Evolutionary conservation across 768 basidiomycete genomes (phyloP).

Genomic region (Agaricus bisporus): DNA sequence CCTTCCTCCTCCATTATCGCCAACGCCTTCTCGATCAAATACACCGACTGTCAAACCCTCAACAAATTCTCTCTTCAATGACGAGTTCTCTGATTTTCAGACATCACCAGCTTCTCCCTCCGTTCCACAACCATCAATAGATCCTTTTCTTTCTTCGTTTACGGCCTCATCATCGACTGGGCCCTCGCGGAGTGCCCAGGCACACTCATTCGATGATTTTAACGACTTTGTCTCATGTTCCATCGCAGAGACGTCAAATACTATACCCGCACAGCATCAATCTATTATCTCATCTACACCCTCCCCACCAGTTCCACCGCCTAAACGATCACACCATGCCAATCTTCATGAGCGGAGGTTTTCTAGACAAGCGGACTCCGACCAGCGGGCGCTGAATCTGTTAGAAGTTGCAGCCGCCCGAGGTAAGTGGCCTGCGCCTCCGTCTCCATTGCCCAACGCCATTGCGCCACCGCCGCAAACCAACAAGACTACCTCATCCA

Average conservation of each 20-base stretch:
- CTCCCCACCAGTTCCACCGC: background rate
- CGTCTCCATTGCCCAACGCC: constrained; percentile 19
- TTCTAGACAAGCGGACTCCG: constrained; percentile 35
- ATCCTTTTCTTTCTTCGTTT: background rate
- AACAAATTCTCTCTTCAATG: constrained; percentile 27
- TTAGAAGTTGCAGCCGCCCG: constrained; percentile 51
- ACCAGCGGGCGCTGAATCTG: constrained; percentile 52
- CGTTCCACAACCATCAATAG: constrained; percentile 12
- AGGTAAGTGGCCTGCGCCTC: constrained; percentile 39
- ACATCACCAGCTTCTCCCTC: constrained; percentile 26
- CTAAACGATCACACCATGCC: background rate
- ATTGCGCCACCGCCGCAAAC: constrained; percentile 17
- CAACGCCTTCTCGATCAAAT: background rate
- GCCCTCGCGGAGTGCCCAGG: constrained; percentile 13
- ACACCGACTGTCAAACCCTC: constrained; percentile 12
- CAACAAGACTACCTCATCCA: background rate
- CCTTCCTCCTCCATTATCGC: background rate
- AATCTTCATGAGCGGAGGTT: constrained; percentile 18
- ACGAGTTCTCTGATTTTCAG: constrained; percentile 50
- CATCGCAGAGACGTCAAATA: constrained; percentile 26
- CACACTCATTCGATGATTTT: constrained; percentile 30
- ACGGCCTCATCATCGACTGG: constrained; percentile 1
- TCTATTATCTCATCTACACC: background rate
- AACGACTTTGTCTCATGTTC: constrained; percentile 35
- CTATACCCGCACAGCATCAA: constrained; percentile 21